phyloP scores from a whole-genome alignment of 345 rosid genomes.

The Melastoma malabathricum region DNA sequence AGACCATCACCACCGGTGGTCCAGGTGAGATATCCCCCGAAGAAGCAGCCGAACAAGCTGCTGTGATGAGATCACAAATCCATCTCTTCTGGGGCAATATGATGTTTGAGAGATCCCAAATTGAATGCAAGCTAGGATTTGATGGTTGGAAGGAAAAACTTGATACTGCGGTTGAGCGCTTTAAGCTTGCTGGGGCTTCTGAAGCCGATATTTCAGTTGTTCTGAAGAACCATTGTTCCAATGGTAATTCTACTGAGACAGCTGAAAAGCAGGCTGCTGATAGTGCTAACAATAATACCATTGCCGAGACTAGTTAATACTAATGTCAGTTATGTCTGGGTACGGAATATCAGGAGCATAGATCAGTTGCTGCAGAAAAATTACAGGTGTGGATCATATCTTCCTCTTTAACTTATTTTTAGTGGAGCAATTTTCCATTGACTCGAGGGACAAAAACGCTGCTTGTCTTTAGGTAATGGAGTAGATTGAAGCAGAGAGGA shows the following conservation, averaged over 20 bases:
- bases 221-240: constrained; percentile 77
- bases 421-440: too few species aligned
- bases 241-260: constrained; percentile 38
- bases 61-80: constrained; percentile 93
- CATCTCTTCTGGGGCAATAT: constrained; percentile 98
- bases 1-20: constrained; percentile 18
- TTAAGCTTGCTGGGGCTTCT: constrained; percentile 89
- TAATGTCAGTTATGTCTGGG: too few species aligned
- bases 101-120: constrained; percentile 92
- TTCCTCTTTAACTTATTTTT: too few species aligned
- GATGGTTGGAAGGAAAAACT: constrained; percentile 69
- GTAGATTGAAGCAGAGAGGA: too few species aligned
- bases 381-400: too few species aligned
- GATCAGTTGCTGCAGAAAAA: too few species aligned
- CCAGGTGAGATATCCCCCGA: constrained; percentile 49
- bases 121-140: constrained; percentile 75
- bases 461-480: too few species aligned
- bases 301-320: constrained; percentile 12
- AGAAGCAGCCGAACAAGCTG: constrained; percentile 94
- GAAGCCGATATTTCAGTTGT: constrained; percentile 64
- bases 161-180: constrained; percentile 72
- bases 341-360: too few species aligned
- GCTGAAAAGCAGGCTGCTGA: constrained; percentile 23
- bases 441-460: too few species aligned
- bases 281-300: constrained; percentile 2